These are phyloP conservation scores for Kuraishia capsulata DNA, from an alignment of 805 yeast species.

Conservation along the genomic window DNA sequence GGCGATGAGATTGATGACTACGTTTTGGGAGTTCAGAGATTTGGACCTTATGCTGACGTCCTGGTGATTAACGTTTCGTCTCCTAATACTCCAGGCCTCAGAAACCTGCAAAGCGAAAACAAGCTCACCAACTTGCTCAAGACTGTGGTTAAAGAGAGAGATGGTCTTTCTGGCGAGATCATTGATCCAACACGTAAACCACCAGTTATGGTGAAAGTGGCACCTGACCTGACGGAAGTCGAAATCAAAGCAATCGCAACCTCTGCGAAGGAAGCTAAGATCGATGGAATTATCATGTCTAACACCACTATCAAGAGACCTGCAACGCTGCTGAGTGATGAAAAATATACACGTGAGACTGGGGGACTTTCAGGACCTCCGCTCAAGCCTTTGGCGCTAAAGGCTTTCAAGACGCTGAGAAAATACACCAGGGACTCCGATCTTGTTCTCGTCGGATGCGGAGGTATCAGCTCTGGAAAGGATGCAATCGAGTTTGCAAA, in stretches of 20 bases:
- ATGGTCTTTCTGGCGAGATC: conserved; percentile 31
- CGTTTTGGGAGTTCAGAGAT: conserved; percentile 69
- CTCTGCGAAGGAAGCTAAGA: conserved; percentile 64
- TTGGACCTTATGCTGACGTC: conserved; percentile 84
- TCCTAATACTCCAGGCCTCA: conserved; percentile 93
- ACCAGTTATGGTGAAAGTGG: conserved; percentile 83
- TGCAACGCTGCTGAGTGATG: conserved; percentile 37
- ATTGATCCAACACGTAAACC: conserved; percentile 40
- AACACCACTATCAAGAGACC: conserved; percentile 92
- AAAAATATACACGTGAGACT: conserved; percentile 38
- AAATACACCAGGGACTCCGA: conserved; percentile 68
- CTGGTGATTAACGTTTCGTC: conserved; percentile 87
- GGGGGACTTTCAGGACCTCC: conserved; percentile 97
- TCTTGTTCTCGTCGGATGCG: conserved; percentile 82
- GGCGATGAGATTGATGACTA: conserved; percentile 90
- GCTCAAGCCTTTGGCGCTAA: conserved; percentile 66
- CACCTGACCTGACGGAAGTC: conserved; percentile 80
- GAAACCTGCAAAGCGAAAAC: conserved; percentile 73
- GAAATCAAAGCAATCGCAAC: conserved; percentile 78
- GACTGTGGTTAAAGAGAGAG: conserved; percentile 63
- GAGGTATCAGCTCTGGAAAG: conserved; percentile 81
- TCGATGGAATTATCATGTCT: conserved; percentile 88
- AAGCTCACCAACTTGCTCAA: conserved; percentile 61
- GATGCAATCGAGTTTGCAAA: conserved; percentile 88
- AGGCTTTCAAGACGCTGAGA: conserved; percentile 63